Base-by-base conservation (phyloP, 805 yeast species). In the Hemisphaericaspora nanyangensis region DNA sequence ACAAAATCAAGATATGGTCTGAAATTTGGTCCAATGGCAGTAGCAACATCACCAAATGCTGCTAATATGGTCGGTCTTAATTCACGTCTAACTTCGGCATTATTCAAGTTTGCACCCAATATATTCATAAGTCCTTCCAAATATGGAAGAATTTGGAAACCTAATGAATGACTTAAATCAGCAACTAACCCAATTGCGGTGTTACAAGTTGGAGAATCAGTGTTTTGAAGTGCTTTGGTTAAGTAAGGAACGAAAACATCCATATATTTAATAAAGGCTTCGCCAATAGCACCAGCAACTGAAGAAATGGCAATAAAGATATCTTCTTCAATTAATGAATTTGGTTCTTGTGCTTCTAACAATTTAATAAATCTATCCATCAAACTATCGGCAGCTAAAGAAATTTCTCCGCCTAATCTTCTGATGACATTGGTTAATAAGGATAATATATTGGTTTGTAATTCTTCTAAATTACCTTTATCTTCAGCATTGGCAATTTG, bases 141-240 rank as follows among this genome's bases (percentile, higher is more conserved):
- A 59, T 86, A 91, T 39, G 84, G 87, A 42, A 76, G 74, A 49
- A 90, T 79, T 19, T 72, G 72, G 17, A 71, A 74, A 24, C 95
- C 95, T 38, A 93, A 72, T 0, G 97, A 87, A 56, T 89, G 95
- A 7, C 95, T 78, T 50, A 91, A 82, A 65, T 93, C 99, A 15
- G 96, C 96, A 43, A 93, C 89, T 36, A 93, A 75, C 4, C 99
- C 98, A 41, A 93, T 89, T 3, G 98, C 95, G 5, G 96, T 86
- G 46, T 77, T 77, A 54, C 96, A 84, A 8, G 86, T 80, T 28
- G 90, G 85, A 4, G 88, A 80, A 28, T 87, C 96, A 7, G 85
- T 79, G 61, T 89, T 90, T 51, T 79, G 76, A 45, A 93, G 71
- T 0, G 96, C 96, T 45, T 74, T 73, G 13, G 80, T 79, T 58